A percentile compares a stretch with the other conserved stretches of the same genome.
Conservation (phyloP, 371 early-diverging fungal genomes). For the Circinella umbellata region DNA sequence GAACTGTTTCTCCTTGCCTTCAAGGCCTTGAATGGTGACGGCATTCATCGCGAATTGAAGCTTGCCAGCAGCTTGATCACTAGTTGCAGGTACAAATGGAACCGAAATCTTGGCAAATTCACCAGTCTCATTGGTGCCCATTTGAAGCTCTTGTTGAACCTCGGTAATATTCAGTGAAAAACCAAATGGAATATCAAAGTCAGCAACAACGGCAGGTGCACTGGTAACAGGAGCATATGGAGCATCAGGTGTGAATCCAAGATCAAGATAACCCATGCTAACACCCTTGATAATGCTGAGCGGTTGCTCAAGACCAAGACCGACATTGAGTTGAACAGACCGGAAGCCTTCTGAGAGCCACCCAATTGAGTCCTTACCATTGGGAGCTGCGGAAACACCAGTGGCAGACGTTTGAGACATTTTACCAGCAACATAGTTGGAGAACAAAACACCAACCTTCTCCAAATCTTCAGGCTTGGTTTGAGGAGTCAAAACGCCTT, state of each 20-base stretch:
- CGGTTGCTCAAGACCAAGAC: constrained; percentile 38
- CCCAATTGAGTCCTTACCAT: constrained; percentile 50
- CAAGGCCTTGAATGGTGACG: constrained; percentile 36
- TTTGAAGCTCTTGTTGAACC: constrained; percentile 46
- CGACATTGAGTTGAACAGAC: constrained; percentile 51
- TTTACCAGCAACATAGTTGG: constrained; percentile 53
- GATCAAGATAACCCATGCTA: constrained; percentile 55
- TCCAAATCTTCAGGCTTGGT: constrained; percentile 41
- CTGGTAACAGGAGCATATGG: constrained; percentile 52
- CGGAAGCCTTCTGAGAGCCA: constrained; percentile 60
- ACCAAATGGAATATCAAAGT: constrained; percentile 56
- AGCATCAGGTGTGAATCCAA: constrained; percentile 41
- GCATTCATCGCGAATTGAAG: constrained; percentile 48
- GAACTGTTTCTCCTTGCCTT: constrained; percentile 42
- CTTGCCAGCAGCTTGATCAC: constrained; percentile 47
- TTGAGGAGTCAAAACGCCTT: constrained; percentile 51
- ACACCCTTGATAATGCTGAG: constrained; percentile 56
- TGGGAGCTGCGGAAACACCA: constrained; percentile 57
- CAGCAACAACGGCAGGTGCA: constrained; percentile 53
- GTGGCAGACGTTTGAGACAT: constrained; percentile 48
- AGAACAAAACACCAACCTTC: constrained; percentile 51
- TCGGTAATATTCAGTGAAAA: constrained; percentile 55
- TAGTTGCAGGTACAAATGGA: constrained; percentile 44
- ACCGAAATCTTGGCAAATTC: constrained; percentile 50
- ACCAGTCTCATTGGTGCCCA: constrained; percentile 43